phyloP scores from a whole-genome alignment of 2,329 filamentous ascomycete genomes.

The Cladosporium austrohemisphaericum region DNA sequence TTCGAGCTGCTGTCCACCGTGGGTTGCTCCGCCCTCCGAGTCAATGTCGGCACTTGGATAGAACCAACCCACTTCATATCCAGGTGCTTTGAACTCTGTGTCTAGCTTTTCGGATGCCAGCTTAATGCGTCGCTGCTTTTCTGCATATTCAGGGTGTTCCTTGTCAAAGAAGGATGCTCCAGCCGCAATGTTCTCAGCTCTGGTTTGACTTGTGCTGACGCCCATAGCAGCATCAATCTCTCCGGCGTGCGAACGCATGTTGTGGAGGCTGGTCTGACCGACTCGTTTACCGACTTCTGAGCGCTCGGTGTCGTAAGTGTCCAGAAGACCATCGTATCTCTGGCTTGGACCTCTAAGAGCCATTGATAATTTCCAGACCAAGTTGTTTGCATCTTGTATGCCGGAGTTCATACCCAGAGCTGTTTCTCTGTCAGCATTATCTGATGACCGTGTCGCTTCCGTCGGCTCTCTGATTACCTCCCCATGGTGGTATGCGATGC shows the following conservation, averaged over 20 bases:
- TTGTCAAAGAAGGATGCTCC: conserved; percentile 28
- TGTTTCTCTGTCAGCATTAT: background rate
- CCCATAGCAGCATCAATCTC: conserved; percentile 35
- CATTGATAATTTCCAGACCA: conserved; percentile 19
- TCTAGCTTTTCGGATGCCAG: conserved; percentile 29
- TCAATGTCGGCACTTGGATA: conserved; percentile 24
- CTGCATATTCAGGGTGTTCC: conserved; percentile 18
- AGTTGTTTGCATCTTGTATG: conserved; percentile 15
- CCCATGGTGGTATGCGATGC: conserved; percentile 29
- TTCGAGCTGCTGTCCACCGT: conserved; percentile 25
- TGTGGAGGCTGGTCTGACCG: conserved; percentile 27
- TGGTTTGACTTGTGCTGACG: conserved; percentile 22
- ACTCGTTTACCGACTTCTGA: conserved; percentile 33
- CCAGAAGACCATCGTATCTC: conserved; percentile 26
- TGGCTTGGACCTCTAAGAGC: conserved; percentile 12
- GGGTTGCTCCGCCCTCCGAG: conserved; percentile 19
- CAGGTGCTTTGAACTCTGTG: conserved; percentile 34
- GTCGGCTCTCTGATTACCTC: no score
- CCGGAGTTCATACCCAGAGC: conserved; percentile 47
- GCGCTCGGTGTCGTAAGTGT: conserved; percentile 36
- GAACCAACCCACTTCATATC: conserved; percentile 36
- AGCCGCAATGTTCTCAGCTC: conserved; percentile 24
- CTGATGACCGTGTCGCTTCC: no score
- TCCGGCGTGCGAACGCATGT: conserved; percentile 28
- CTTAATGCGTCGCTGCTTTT: conserved; percentile 25